phyloP scores from a whole-genome alignment of 257 asterid species.

The Osmanthus fragrans region DNA sequence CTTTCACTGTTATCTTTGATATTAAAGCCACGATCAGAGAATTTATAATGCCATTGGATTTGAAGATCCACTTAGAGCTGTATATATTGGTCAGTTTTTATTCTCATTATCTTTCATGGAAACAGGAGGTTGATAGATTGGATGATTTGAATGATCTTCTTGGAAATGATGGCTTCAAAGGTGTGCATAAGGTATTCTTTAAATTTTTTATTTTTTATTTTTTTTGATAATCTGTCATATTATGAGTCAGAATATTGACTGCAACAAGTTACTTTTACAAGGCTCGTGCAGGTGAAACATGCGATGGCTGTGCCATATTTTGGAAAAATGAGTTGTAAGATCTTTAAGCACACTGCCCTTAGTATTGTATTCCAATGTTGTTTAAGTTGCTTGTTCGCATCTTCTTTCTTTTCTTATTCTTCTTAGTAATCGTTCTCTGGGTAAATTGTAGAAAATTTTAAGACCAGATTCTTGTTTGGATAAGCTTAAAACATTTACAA shows the following conservation, averaged over 20 bases:
- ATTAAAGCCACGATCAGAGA: background rate
- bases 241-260: constrained; percentile 25
- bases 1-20: background rate
- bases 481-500: background rate
- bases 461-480: constrained; percentile 2
- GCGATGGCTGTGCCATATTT: constrained; percentile 86
- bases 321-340: constrained; percentile 73
- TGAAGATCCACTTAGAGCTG: constrained; percentile 18
- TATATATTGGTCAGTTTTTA: constrained; percentile 11
- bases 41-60: background rate
- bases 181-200: constrained; percentile 63
- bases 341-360: constrained; percentile 15
- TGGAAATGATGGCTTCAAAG: constrained; percentile 67
- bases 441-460: constrained; percentile 10
- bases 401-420: background rate
- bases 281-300: constrained; percentile 80
- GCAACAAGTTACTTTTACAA: constrained; percentile 31
- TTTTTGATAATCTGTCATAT: constrained; percentile 19
- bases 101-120: constrained; percentile 21
- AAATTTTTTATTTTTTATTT: constrained; percentile 3
- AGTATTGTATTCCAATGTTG: background rate
- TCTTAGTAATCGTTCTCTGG: constrained; percentile 4
- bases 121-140: constrained; percentile 85
- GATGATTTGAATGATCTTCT: constrained; percentile 63
- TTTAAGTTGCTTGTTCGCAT: constrained; percentile 12